Evolutionary conservation across 148 eudicot genomes (phyloP).

Genomic region (Camellia sinensis): DNA sequence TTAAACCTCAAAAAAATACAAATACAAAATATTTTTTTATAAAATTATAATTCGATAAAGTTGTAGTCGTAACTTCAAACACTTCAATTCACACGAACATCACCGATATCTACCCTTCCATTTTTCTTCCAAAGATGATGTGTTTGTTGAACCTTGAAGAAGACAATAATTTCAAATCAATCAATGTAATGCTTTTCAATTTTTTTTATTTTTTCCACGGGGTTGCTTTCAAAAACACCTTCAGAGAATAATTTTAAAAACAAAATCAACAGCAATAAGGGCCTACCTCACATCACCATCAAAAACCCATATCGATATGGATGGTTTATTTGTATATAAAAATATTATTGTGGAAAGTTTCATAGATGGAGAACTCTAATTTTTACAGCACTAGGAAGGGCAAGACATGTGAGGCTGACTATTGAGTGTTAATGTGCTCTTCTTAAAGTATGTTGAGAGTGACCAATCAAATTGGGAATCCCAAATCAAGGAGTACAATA

Average conservation of each 20-base stretch:
- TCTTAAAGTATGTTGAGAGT: background rate
- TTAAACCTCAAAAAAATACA: no score
- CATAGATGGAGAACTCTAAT: background rate
- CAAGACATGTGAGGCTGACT: conserved; percentile 8
- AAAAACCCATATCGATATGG: background rate
- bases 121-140: background rate
- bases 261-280: background rate
- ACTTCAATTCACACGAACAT: no score
- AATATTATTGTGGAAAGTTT: background rate
- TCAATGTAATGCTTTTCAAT: background rate
- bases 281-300: conserved; percentile 12
- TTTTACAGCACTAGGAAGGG: conserved; percentile 4
- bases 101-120: background rate
- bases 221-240: conserved; percentile 11
- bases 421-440: background rate
- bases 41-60: no score
- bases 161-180: background rate
- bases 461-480: conserved; percentile 5
- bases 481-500: background rate
- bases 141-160: background rate
- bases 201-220: no score
- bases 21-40: no score
- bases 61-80: no score
- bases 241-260: background rate
- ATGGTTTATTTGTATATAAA: background rate